Percentiles rank a stretch among this genome's conserved stretches.
Conservation (phyloP, 2,329 filamentous ascomycete species). For the Ceratocystis papillata region DNA sequence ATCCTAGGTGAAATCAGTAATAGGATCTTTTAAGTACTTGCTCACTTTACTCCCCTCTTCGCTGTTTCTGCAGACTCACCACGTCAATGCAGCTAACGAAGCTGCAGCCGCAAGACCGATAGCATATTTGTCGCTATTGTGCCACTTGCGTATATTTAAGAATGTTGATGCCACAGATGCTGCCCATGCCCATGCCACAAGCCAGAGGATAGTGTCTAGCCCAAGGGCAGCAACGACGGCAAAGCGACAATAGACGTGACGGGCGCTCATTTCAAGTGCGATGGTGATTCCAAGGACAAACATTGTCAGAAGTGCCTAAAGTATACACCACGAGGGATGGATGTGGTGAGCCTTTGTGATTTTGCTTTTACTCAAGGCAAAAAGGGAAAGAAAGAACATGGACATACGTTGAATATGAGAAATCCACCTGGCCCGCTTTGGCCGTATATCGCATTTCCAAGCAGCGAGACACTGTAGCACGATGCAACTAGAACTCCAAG, state of each 20-base stretch:
- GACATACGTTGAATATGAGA: constrained; percentile 39
- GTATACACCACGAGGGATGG: not conserved
- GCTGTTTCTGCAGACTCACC: constrained; percentile 29
- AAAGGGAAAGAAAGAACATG: constrained; percentile 24
- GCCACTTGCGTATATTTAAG: constrained; percentile 26
- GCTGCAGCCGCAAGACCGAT: constrained; percentile 34
- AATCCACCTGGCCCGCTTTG: constrained; percentile 34
- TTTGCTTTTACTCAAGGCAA: not conserved
- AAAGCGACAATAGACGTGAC: constrained; percentile 34
- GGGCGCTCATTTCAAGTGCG: constrained; percentile 32
- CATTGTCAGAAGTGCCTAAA: constrained; percentile 35
- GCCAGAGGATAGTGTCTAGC: constrained; percentile 37
- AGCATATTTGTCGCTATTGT: constrained; percentile 25
- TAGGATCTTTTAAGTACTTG: not conserved
- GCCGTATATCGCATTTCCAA: constrained; percentile 26
- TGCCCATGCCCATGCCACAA: constrained; percentile 36
- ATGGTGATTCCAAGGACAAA: constrained; percentile 34
- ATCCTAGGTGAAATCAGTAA: not conserved
- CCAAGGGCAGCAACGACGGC: constrained; percentile 32
- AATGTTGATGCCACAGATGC: constrained; percentile 31
- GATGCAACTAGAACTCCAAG: constrained; percentile 34
- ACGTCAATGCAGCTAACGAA: constrained; percentile 35
- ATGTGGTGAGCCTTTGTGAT: constrained; percentile 12
- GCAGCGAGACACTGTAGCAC: constrained; percentile 35
- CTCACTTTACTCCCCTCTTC: not conserved